Percentiles rank a stretch among this genome's conserved stretches.
These are phyloP conservation scores for Paraglomus occultum DNA, from an alignment of 192 early-diverging fungal species.

Conservation along the genomic window DNA sequence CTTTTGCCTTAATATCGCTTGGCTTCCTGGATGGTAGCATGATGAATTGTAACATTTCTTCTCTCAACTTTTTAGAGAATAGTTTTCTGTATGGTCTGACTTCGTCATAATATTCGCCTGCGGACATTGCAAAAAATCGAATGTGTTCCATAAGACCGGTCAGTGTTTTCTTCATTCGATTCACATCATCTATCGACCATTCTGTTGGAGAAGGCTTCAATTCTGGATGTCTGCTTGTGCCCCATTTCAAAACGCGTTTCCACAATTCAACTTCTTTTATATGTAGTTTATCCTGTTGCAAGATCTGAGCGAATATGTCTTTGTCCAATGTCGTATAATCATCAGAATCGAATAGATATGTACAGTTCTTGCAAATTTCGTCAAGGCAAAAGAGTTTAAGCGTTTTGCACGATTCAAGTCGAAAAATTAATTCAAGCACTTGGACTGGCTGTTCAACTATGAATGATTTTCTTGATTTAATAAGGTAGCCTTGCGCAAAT, in stretches of 20 bases:
- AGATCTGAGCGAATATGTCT: not conserved
- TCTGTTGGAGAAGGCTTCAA: not conserved
- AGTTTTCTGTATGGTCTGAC: conserved; percentile 7
- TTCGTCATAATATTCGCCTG: conserved; percentile 1
- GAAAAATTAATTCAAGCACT: not conserved
- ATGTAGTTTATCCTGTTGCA: conserved; percentile 13
- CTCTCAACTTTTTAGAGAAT: not conserved
- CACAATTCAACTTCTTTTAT: conserved; percentile 21
- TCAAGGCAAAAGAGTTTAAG: conserved; percentile 11
- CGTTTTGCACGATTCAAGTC: conserved; percentile 7
- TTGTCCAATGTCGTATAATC: not conserved
- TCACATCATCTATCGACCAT: not conserved
- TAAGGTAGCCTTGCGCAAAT: conserved; percentile 9
- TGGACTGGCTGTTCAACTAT: not conserved
- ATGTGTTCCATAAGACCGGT: not conserved
- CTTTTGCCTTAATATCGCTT: no score
- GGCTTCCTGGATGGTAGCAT: no score
- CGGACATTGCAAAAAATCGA: conserved; percentile 2
- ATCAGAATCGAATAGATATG: not conserved
- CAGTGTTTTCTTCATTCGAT: not conserved
- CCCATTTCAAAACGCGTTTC: conserved; percentile 16
- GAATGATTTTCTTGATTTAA: not conserved
- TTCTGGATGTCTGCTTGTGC: not conserved
- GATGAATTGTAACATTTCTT: conserved; percentile 4
- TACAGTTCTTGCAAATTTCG: not conserved